Conservation (phyloP, 805 yeast species). For the Zygoascus tannicola region DNA sequence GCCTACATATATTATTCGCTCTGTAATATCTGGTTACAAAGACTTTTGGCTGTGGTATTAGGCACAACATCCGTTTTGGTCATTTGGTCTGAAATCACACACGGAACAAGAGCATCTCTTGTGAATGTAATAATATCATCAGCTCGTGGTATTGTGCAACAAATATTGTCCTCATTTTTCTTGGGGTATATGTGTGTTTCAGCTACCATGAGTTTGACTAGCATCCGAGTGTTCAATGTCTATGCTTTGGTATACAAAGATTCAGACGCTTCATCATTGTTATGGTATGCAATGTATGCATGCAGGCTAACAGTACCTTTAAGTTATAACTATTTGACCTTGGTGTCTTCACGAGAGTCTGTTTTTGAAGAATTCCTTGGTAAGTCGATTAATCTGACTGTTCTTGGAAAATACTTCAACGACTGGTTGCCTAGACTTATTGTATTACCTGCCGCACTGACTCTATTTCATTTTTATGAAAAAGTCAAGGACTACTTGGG, state of each 20-base stretch:
- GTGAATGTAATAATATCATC: constrained; percentile 41
- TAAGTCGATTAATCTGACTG: constrained; percentile 62
- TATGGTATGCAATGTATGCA: constrained; percentile 72
- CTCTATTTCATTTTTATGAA: constrained; percentile 61
- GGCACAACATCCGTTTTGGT: constrained; percentile 42
- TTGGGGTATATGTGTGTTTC: constrained; percentile 61
- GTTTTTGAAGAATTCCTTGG: constrained; percentile 69
- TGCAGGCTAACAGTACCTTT: constrained; percentile 77
- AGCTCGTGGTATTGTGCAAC: constrained; percentile 34
- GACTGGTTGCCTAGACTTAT: constrained; percentile 68
- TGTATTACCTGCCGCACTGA: constrained; percentile 57
- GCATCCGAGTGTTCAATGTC: constrained; percentile 60
- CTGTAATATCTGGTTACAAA: constrained; percentile 38
- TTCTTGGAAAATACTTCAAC: constrained; percentile 62
- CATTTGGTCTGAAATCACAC: constrained; percentile 66
- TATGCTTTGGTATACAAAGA: constrained; percentile 64
- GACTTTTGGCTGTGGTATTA: constrained; percentile 37
- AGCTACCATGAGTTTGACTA: constrained; percentile 56
- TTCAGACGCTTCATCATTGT: constrained; percentile 64
- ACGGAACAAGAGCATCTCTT: constrained; percentile 56
- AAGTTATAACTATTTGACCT: constrained; percentile 66
- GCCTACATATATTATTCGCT: constrained; percentile 36
- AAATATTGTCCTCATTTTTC: constrained; percentile 34
- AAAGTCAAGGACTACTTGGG: constrained; percentile 39
- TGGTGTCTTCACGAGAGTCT: constrained; percentile 44